These are phyloP conservation scores for Daldinia loculata DNA, from an alignment of 495 filamentous ascomycete species.

Conservation along the genomic window DNA sequence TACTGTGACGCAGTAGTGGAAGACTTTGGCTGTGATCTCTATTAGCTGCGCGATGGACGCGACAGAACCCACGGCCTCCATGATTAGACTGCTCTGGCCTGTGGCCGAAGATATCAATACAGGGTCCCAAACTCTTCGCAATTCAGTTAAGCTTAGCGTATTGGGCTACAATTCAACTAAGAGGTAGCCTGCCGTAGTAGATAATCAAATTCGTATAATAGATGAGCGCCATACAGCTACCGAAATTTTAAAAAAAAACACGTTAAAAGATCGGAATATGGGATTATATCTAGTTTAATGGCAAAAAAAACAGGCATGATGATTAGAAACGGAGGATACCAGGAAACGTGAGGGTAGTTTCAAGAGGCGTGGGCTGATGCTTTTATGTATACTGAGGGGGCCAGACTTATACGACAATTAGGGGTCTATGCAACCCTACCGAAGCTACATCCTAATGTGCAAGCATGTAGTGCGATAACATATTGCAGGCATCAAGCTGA, in stretches of 20 bases:
- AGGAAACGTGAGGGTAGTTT: background rate
- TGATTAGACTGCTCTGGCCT: background rate
- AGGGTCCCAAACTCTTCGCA: background rate
- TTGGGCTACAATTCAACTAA: background rate
- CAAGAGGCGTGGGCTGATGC: background rate
- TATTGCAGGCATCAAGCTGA: background rate
- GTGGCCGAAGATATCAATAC: background rate
- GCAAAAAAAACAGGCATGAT: background rate
- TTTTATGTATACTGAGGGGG: background rate
- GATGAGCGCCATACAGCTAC: background rate
- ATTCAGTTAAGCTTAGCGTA: background rate
- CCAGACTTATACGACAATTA: background rate
- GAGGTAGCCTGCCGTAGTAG: background rate
- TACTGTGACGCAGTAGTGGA: constrained; percentile 29
- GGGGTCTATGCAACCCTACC: background rate
- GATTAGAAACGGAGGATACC: background rate
- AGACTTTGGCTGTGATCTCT: constrained; percentile 29
- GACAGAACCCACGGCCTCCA: constrained; percentile 36
- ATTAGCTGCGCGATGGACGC: constrained; percentile 36
- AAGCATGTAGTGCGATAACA: background rate
- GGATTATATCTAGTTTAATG: background rate
- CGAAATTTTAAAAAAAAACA: background rate
- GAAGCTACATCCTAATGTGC: background rate
- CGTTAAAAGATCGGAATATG: background rate
- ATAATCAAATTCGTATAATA: background rate